These are phyloP conservation scores for Solanum rostratum DNA, from an alignment of 257 asterid genomes.

Conservation along the genomic window DNA sequence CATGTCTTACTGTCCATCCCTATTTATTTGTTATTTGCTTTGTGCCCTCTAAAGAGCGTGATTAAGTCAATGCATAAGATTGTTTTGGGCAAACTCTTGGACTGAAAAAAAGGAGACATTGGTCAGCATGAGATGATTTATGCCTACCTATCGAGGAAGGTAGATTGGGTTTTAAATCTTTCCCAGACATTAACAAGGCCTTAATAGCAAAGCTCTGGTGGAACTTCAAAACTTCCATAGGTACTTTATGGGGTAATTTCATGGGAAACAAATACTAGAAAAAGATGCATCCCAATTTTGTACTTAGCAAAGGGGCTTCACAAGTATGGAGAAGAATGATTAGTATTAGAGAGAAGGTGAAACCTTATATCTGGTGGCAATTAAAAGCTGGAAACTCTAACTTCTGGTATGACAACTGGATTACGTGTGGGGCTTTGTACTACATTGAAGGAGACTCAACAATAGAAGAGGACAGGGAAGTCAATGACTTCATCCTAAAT, in stretches of 20 bases:
- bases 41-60: neutral
- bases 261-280: too few species aligned
- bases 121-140: neutral
- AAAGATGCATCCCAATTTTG: too few species aligned
- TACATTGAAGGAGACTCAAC: neutral
- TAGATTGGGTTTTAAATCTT: too few species aligned
- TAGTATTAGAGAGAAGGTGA: neutral
- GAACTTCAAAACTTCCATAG: neutral
- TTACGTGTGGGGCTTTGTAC: too few species aligned
- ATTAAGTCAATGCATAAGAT: neutral
- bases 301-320: neutral
- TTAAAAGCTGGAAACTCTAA: neutral
- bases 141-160: neutral
- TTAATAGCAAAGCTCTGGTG: neutral
- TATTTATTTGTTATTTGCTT: rapidly evolving
- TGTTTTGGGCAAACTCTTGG: too few species aligned
- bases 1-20: neutral
- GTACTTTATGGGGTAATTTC: neutral
- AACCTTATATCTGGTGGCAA: neutral
- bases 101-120: too few species aligned
- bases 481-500: too few species aligned
- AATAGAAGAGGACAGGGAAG: too few species aligned
- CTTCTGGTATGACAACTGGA: too few species aligned
- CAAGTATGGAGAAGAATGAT: neutral
- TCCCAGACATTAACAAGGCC: too few species aligned